These are phyloP conservation scores for Thamnidium elegans DNA, from an alignment of 192 early-diverging fungal genomes.

Conservation along the genomic window DNA sequence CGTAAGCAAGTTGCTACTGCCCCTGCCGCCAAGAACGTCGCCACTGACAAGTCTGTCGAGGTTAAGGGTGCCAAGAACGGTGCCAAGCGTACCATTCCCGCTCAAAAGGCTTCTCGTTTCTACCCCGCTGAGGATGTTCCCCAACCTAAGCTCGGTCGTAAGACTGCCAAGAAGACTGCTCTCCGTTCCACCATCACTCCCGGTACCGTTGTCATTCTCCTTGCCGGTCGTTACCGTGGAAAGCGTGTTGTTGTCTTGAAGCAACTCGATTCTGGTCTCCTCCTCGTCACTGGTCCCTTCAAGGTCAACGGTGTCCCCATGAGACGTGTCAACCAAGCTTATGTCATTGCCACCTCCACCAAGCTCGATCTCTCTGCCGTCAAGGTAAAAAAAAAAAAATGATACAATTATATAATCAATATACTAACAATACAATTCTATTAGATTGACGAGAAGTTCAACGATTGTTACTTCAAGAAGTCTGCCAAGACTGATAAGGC, in stretches of 20 bases:
- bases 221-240: conserved; percentile 94
- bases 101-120: conserved; percentile 70
- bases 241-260: conserved; percentile 99
- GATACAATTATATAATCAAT: too few species aligned
- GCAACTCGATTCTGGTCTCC: conserved; percentile 91
- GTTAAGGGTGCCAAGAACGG: conserved; percentile 87
- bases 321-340: conserved; percentile 97
- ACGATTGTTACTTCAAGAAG: conserved; percentile 91
- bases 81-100: conserved; percentile 62
- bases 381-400: conserved; percentile 37
- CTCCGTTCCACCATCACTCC: conserved; percentile 94
- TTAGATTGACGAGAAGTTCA: conserved; percentile 77
- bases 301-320: conserved; percentile 99
- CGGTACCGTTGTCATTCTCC: conserved; percentile 96
- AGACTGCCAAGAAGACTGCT: conserved; percentile 63
- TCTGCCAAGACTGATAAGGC: conserved; percentile 85
- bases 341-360: conserved; percentile 99
- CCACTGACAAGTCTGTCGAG: conserved; percentile 62
- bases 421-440: too few species aligned
- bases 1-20: conserved; percentile 65
- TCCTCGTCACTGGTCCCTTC: conserved; percentile 97
- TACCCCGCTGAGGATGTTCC: conserved; percentile 85
- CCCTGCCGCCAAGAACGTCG: conserved; percentile 45
- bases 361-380: conserved; percentile 86
- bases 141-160: conserved; percentile 75